phyloP scores from a whole-genome alignment of 1,284 basidiomycete species.

The Leucoagaricus sp. region DNA sequence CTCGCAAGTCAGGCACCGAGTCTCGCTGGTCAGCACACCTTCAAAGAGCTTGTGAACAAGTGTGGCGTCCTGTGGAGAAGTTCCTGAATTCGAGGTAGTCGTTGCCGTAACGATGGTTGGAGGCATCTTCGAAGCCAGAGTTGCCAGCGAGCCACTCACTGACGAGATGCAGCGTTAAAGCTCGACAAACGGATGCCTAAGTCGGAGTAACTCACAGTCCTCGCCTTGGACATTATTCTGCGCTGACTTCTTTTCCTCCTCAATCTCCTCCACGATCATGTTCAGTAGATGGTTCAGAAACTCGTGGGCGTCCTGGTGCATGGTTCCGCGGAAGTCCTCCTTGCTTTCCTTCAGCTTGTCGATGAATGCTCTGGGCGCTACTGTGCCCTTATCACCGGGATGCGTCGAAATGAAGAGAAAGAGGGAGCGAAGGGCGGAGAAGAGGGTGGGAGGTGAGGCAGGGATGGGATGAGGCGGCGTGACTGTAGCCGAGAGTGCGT shows the following conservation, averaged over 20 bases:
- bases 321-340: conserved; percentile 81
- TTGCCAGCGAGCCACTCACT: conserved; percentile 62
- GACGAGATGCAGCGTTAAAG: conserved; percentile 4
- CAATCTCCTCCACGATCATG: conserved; percentile 90
- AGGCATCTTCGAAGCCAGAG: conserved; percentile 47
- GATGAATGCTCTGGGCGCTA: conserved; percentile 87
- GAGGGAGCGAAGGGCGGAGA: conserved; percentile 89
- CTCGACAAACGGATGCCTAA: neutral
- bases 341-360: conserved; percentile 89
- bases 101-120: conserved; percentile 38
- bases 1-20: conserved; percentile 95
- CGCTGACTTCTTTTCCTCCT: conserved; percentile 59
- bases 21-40: conserved; percentile 94
- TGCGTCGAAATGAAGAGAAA: conserved; percentile 82
- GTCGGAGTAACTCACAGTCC: conserved; percentile 48
- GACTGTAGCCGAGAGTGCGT: conserved; percentile 27
- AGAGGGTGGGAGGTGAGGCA: conserved; percentile 72
- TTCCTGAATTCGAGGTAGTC: conserved; percentile 44
- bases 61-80: conserved; percentile 56
- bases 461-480: conserved; percentile 45
- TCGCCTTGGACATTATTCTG: conserved; percentile 43
- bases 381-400: conserved; percentile 77
- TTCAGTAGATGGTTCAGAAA: conserved; percentile 96
- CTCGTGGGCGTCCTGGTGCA: conserved; percentile 97
- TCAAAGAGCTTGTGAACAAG: conserved; percentile 94